Conservation (phyloP, 2,329 filamentous ascomycete genomes). For the Ophiobolus disseminans region DNA sequence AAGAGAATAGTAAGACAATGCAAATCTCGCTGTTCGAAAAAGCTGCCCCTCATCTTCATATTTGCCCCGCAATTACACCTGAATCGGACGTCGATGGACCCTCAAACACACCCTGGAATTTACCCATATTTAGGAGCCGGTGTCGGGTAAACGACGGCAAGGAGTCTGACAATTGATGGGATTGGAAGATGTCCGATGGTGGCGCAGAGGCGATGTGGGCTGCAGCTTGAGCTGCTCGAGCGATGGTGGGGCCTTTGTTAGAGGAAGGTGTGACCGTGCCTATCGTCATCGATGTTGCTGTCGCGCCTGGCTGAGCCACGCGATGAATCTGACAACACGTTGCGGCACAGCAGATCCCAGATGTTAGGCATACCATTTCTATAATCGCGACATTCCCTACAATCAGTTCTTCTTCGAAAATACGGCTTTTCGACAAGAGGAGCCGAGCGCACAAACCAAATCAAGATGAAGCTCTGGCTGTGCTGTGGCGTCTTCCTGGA, state of each 20-base stretch:
- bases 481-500: constrained; percentile 28
- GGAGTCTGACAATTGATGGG: constrained; percentile 9
- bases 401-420: too few species aligned
- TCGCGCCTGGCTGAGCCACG: not conserved
- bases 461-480: constrained; percentile 26
- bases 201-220: constrained; percentile 30
- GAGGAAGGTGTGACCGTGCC: constrained; percentile 8
- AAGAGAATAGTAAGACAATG: constrained; percentile 3
- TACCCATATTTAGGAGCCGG: constrained; percentile 13
- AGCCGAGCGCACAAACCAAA: not conserved
- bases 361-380: too few species aligned
- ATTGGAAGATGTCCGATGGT: constrained; percentile 24
- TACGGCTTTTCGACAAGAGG: not conserved
- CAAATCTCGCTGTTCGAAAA: constrained; percentile 9
- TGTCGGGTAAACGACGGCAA: constrained; percentile 16
- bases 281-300: not conserved
- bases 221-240: constrained; percentile 22
- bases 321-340: constrained; percentile 1
- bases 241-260: constrained; percentile 32
- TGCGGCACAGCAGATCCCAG: not conserved
- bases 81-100: constrained; percentile 19
- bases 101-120: constrained; percentile 13
- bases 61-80: constrained; percentile 32
- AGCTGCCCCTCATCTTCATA: constrained; percentile 30
- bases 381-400: too few species aligned